phyloP scores from a whole-genome alignment of 148 eudicot genomes.

The Rhododendron simsii region DNA sequence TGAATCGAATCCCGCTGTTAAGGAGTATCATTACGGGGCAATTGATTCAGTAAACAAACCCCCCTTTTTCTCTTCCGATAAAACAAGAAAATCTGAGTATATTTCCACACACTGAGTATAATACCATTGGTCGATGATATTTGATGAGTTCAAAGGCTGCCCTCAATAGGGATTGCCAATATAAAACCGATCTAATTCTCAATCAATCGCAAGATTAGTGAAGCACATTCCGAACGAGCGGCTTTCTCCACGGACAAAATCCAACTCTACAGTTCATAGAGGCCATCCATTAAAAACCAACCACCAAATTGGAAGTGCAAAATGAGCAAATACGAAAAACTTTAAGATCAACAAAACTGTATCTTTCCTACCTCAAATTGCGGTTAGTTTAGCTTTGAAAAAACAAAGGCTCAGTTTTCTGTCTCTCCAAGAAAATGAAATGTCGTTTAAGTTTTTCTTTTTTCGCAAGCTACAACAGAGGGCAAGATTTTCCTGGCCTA shows the following conservation, averaged over 20 bases:
- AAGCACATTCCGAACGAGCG: not conserved
- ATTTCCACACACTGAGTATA: not conserved
- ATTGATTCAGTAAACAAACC: not conserved
- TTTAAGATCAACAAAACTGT: slow-evolving; percentile 18
- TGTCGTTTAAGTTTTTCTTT: not conserved
- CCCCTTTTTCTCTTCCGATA: not conserved
- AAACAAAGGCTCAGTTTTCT: not conserved
- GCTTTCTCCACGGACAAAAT: not conserved
- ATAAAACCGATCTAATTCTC: not conserved
- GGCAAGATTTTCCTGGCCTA: slow-evolving; percentile 31
- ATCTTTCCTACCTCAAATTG: slow-evolving; percentile 6
- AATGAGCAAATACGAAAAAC: not conserved
- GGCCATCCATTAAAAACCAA: not conserved
- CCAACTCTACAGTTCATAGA: not conserved
- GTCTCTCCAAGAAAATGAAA: slow-evolving; percentile 8
- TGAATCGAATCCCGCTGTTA: not conserved
- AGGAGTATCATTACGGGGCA: not conserved
- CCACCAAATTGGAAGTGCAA: slow-evolving; percentile 1
- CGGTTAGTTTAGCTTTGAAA: slow-evolving; percentile 1
- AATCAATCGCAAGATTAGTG: not conserved
- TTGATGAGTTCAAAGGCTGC: not conserved
- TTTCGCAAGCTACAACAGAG: slow-evolving; percentile 34
- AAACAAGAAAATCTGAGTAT: not conserved
- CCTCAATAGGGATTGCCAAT: not conserved
- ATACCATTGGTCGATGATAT: not conserved